Evolutionary conservation across 306 rosid genomes (phyloP), one percentile per base, ranked within the genome.

Genomic region (Medicago arabica): DNA sequence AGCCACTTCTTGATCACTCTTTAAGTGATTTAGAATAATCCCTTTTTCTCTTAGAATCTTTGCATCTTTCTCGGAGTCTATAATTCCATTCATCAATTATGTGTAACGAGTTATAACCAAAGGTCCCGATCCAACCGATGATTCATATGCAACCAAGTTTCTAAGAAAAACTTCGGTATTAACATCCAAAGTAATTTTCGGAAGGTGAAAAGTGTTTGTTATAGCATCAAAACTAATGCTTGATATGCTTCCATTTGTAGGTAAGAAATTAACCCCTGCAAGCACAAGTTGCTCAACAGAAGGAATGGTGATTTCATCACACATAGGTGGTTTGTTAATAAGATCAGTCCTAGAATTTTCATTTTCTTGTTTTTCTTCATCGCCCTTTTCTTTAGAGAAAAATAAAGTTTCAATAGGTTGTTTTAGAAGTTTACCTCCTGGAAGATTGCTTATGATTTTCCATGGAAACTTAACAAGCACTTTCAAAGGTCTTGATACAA

Each of bases 131-230:
- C 86, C 82, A 46, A 69, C 77, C n/a, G 91, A 89, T 16, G 93
- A 89, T 78, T 93, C 97, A 47, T 91, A 93, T 10, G 96, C 96
- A 6, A 89, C 92, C 71, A 89, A 76, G 77, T 89, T 93, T 84
- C 91, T 83, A 17, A 93, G 39, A 18, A 91, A 19, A 43, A 84
- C 85, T 71, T 89, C 86, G 0, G 87, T 73, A 47, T 91, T 91
- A 0, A 84, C 85, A 50, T 93, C 96, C 19, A 91, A 73, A 75
- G 75, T 47, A 1, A 90, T 34, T 16, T 13, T 28, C 1, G 96
- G 97, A 44, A 93, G 97, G 83, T 85, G 80, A 14, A 93, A 69
- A 1, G 82, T 80, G 18, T 70, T 7, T 6, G 85, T 79, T 34
- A 84, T 88, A 0, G 67, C 0, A 10, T 93, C 96, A 4, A 93